Base-by-base conservation (phyloP, 2,329 filamentous ascomycete species). In the Fusarium nygamai region DNA sequence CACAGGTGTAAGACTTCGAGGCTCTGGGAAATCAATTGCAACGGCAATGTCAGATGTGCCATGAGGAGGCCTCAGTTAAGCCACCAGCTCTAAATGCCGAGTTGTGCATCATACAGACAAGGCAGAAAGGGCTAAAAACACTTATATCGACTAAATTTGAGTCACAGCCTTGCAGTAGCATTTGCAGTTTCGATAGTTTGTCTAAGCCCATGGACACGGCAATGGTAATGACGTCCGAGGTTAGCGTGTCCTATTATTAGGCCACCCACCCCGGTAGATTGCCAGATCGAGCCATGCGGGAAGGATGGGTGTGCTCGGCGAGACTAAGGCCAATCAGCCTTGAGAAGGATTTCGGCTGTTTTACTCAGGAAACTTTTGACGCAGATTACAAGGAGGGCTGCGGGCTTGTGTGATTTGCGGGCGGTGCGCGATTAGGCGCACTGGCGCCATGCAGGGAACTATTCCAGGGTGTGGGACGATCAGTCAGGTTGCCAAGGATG, bases 381-480 rank as follows among this genome's bases (percentile, higher is more conserved):
- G 61, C 56, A 61, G 46, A 53, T 69, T 61, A 61, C 72, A 64
- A 66, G 72, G 72, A 67, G 70, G 72, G 59, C 29, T 67, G 61
- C 36, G 34, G 38, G 22, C 53, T 64, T 56, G 59, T 69, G 33
- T 78, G 76, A 76, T 78, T 78, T 74, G 76, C 39, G 36, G 72
- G 63, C 59, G 72, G 64, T 75, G 68, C 76, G 76, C 76, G 76
- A 65, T 69, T 78, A 77, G 71, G 61, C 75, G 75, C 72, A 77
- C 71, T 78, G 73, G 59, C 76, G 76, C 74, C 58, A 64, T 78
- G 67, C 57, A 75, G 60, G 43, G 44, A 69, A 69, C 66, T 59
- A 61, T 51, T 43, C 51, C 41, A 61, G 59, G 69, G 64, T 61
- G 64, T 73, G 65, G 64, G 50, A 73, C 62, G 62, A 61, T 75